Percentiles rank a stretch among this genome's conserved stretches.
Conservation (phyloP, 768 basidiomycete species). For the Suillus cothurnatus region DNA sequence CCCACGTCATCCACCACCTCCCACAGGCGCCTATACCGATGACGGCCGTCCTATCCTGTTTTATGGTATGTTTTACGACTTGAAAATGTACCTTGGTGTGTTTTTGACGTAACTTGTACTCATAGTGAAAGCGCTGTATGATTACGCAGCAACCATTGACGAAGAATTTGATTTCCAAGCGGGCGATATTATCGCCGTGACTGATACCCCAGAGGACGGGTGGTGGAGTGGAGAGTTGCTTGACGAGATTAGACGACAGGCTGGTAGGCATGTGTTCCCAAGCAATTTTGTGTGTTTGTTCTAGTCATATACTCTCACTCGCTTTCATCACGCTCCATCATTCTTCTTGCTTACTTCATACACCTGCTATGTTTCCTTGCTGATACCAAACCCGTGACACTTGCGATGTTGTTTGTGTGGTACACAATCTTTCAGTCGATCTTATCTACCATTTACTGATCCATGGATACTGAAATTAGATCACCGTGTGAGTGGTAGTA, state of each 20-base stretch:
- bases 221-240: conserved; percentile 95
- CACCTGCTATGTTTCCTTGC: conserved; percentile 2
- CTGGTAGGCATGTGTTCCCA: conserved; percentile 80
- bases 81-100: conserved; percentile 9
- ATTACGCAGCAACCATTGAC: conserved; percentile 80
- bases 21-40: conserved; percentile 81
- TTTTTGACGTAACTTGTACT: conserved; percentile 7
- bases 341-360: conserved; percentile 1
- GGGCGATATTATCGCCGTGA: conserved; percentile 95
- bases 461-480: not conserved
- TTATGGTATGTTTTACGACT: conserved; percentile 63
- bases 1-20: conserved; percentile 41
- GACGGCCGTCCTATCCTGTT: conserved; percentile 83
- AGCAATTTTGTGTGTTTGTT: conserved; percentile 88
- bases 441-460: conserved; percentile 1
- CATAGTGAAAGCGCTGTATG: conserved; percentile 87
- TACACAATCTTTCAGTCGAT: not conserved
- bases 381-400: not conserved
- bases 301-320: conserved; percentile 32
- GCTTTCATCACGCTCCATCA: not conserved
- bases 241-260: conserved; percentile 71
- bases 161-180: conserved; percentile 97
- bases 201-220: conserved; percentile 90
- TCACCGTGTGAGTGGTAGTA: not conserved
- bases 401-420: not conserved